Evolutionary conservation across 2,329 filamentous ascomycete genomes (phyloP).

Genomic region (Ophiostoma montium): DNA sequence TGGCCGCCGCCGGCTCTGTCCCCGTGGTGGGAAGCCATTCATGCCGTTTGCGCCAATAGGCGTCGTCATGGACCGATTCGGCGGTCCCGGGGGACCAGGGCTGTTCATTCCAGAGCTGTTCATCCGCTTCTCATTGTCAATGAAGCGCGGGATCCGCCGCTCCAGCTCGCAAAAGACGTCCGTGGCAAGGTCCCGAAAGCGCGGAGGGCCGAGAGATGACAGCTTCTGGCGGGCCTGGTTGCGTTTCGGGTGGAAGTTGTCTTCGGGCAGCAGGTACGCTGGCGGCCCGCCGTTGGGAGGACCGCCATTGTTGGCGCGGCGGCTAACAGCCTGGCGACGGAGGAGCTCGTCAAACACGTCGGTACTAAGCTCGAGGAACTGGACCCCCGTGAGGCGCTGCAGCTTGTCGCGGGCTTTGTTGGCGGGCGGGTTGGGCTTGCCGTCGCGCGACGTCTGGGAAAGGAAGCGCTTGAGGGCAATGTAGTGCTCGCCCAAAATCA

Average conservation of each 20-base stretch:
- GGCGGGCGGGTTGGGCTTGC: constrained; percentile 57
- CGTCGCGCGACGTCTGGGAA: constrained; percentile 54
- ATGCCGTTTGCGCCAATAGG: constrained; percentile 32
- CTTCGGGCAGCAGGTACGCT: constrained; percentile 66
- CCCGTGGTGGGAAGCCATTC: constrained; percentile 32
- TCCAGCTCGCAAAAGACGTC: constrained; percentile 96
- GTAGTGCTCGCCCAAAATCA: constrained; percentile 66
- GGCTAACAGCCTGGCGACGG: constrained; percentile 59
- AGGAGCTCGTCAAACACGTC: constrained; percentile 94
- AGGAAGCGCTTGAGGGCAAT: constrained; percentile 64
- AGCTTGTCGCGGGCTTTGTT: constrained; percentile 93
- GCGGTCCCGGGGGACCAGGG: too few relatives aligned
- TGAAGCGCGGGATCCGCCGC: constrained; percentile 72
- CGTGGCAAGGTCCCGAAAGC: constrained; percentile 84
- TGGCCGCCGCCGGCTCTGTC: constrained; percentile 38
- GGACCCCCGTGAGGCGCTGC: constrained; percentile 72
- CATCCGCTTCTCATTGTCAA: constrained; percentile 51
- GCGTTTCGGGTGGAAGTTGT: constrained; percentile 86
- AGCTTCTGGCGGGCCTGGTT: constrained; percentile 96
- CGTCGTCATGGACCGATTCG: too few relatives aligned
- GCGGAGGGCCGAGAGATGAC: constrained; percentile 69
- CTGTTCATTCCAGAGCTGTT: constrained; percentile 62
- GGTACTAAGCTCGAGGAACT: constrained; percentile 95
- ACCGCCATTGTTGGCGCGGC: constrained; percentile 36
- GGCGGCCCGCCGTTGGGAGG: constrained; percentile 41